Percentiles rank a stretch among this genome's conserved stretches.
These are phyloP conservation scores for Penicillium polonicum DNA, from an alignment of 2,329 filamentous ascomycete species.

Conservation along the genomic window DNA sequence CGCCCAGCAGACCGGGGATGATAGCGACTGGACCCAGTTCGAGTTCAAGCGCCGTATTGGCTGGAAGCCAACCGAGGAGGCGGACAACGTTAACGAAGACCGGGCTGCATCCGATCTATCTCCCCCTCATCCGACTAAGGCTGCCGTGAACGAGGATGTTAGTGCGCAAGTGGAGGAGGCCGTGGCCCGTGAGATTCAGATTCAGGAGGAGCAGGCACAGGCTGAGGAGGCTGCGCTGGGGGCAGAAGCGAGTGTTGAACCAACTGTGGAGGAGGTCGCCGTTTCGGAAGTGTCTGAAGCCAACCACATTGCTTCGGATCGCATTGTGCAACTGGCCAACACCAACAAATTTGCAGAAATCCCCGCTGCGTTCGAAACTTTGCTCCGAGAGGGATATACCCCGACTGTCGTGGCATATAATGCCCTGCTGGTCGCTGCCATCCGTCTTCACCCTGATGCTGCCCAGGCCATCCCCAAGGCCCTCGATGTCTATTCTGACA, in stretches of 20 bases:
- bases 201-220: slow-evolving; percentile 52
- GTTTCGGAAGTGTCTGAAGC: slow-evolving; percentile 51
- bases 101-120: slow-evolving; percentile 45
- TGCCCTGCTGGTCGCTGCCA: slow-evolving; percentile 78
- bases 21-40: slow-evolving; percentile 87
- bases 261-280: slow-evolving; percentile 40
- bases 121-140: slow-evolving; percentile 61
- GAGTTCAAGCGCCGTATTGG: slow-evolving; percentile 86
- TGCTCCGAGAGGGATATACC: slow-evolving; percentile 77
- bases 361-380: slow-evolving; percentile 83
- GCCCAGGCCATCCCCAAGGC: slow-evolving; percentile 86
- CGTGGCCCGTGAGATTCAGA: slow-evolving; percentile 74
- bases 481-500: slow-evolving; percentile 92
- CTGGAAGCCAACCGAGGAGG: slow-evolving; percentile 65
- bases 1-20: slow-evolving; percentile 65
- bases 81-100: slow-evolving; percentile 34
- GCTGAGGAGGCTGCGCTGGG: slow-evolving; percentile 40
- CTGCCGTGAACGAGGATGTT: slow-evolving; percentile 47
- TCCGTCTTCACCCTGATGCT: slow-evolving; percentile 74
- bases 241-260: slow-evolving; percentile 30
- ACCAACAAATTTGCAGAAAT: slow-evolving; percentile 79
- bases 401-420: slow-evolving; percentile 90
- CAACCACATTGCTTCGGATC: slow-evolving; percentile 70
- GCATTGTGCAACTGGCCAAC: slow-evolving; percentile 71
- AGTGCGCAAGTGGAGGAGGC: slow-evolving; percentile 82